Conservation (phyloP, 495 filamentous ascomycete species). For the Letharia lupina region DNA sequence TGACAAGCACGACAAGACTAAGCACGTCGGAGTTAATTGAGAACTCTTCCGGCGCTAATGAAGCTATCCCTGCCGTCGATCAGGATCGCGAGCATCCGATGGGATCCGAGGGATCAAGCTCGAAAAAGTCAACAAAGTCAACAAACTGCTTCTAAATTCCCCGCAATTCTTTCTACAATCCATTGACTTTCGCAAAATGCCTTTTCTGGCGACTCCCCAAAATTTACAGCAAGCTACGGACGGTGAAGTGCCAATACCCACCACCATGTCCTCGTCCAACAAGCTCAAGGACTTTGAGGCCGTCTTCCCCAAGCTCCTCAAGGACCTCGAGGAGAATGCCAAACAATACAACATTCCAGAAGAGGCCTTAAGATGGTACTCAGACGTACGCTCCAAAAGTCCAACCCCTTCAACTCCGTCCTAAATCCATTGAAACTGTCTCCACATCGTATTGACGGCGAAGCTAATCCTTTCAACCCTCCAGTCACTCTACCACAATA, state of each 20-base stretch:
- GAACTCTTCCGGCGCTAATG: neutral
- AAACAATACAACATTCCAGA: constrained; percentile 72
- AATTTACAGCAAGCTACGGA: neutral
- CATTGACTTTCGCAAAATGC: neutral
- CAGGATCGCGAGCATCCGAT: neutral
- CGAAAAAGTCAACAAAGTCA: neutral
- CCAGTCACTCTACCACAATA: constrained; percentile 74
- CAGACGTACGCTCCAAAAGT: constrained; percentile 49
- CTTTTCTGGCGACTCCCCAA: neutral
- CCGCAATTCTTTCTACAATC: neutral
- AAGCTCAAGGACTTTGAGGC: constrained; percentile 72
- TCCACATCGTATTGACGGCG: too few relatives aligned
- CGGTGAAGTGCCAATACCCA: neutral
- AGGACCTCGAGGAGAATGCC: constrained; percentile 66
- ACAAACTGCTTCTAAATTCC: neutral
- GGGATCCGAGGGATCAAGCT: too few relatives aligned
- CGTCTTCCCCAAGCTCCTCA: constrained; percentile 71
- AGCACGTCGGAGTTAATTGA: neutral
- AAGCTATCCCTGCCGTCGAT: neutral
- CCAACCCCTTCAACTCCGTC: too few relatives aligned
- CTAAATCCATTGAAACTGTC: too few relatives aligned
- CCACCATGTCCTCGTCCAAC: constrained; percentile 34
- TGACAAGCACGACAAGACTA: neutral
- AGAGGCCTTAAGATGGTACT: constrained; percentile 78
- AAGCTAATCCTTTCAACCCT: neutral